Evolutionary conservation across 768 basidiomycete species (phyloP), one percentile per base, ranked within the genome.

Genomic region (Chalciporus chontae): DNA sequence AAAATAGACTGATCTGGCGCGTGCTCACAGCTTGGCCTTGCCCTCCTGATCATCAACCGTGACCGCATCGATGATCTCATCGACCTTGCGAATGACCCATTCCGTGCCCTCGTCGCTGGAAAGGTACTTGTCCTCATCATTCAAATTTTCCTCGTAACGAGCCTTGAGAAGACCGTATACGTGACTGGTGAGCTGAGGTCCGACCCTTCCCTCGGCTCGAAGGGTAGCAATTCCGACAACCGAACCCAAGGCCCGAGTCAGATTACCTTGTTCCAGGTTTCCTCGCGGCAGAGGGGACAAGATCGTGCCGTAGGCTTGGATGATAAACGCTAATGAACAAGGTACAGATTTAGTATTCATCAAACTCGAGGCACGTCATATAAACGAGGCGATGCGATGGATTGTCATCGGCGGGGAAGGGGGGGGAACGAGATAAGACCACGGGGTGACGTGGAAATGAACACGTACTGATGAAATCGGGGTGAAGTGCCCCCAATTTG

Each of bases 121-220:
- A 36, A 94, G 78, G 85, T 86, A 94, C 50, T 70, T 74, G 65
- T 91, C 90, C 67, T 87, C 88, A 58, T 79, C 77, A 56, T 71
- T 83, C 56, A 81, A 73, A 31, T 77, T 76, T 45, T 79, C 77
- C 40, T 74, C 73, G 42, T 77, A 62, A 48, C 86, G 84, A 18
- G 90, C 88, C 69, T 94, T 95, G 63, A 93, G 82, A 57, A 95
- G 77, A 11, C 93, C 93, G 68, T 90, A 93, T 43, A 88, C 85
- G 66, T 95, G 93, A 66, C 90, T 92, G 10, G 74, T 85, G 50
- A 95, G 76, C 67, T 95, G 93, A 7, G 92, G 90, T 19, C 82
- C 90, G 53, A 94, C 93, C 40, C 85, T 75, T 24, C 80, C 83
- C 62, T 94, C 90, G 24, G 93, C 83, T 50, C 93, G 85, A 45